These are phyloP conservation scores for Lindgomyces ingoldianus DNA, from an alignment of 495 filamentous ascomycete species.

Conservation along the genomic window DNA sequence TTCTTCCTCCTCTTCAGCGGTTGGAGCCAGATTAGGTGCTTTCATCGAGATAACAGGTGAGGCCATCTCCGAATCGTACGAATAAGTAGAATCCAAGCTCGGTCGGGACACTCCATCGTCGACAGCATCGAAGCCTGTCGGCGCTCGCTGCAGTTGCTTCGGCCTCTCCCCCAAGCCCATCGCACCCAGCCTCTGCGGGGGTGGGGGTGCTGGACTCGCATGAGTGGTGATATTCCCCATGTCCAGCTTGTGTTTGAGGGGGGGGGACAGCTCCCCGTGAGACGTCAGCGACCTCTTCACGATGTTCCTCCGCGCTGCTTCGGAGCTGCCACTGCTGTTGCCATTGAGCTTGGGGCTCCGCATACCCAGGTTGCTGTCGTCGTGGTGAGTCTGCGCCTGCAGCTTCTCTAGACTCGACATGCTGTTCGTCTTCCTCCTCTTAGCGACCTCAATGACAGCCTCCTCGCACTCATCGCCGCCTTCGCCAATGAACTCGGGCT, in stretches of 20 bases:
- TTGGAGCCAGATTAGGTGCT: slow-evolving; percentile 13
- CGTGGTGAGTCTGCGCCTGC: slow-evolving; percentile 14
- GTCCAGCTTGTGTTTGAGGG: slow-evolving; percentile 31
- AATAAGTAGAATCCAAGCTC: slow-evolving; percentile 33
- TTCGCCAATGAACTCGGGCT: slow-evolving; percentile 78
- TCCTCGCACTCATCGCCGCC: slow-evolving; percentile 80
- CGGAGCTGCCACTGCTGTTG: slow-evolving; percentile 9
- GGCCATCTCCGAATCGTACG: slow-evolving; percentile 22
- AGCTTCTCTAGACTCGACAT: slow-evolving; percentile 14
- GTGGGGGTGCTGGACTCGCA: slow-evolving; percentile 20
- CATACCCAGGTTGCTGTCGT: slow-evolving; percentile 28
- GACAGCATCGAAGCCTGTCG: slow-evolving; percentile 29
- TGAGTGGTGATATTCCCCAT: slow-evolving; percentile 36
- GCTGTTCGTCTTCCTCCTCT: slow-evolving; percentile 40
- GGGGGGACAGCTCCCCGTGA: slow-evolving; percentile 32
- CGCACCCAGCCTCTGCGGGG: slow-evolving; percentile 27
- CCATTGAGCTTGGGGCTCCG: slow-evolving; percentile 25
- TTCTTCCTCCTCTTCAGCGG: slow-evolving; percentile 32
- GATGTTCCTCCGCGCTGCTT: slow-evolving; percentile 16
- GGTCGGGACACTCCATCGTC: slow-evolving; percentile 26
- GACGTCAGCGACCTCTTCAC: slow-evolving; percentile 27
- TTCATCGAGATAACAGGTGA: slow-evolving; percentile 11
- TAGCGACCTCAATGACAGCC: slow-evolving; percentile 67
- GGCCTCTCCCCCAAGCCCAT: slow-evolving; percentile 35
- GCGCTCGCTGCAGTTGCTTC: slow-evolving; percentile 20